A percentile compares a stretch with the other conserved stretches of the same genome.
These are phyloP conservation scores for Cladophialophora yegresii DNA, from an alignment of 2,329 filamentous ascomycete species.

Conservation along the genomic window DNA sequence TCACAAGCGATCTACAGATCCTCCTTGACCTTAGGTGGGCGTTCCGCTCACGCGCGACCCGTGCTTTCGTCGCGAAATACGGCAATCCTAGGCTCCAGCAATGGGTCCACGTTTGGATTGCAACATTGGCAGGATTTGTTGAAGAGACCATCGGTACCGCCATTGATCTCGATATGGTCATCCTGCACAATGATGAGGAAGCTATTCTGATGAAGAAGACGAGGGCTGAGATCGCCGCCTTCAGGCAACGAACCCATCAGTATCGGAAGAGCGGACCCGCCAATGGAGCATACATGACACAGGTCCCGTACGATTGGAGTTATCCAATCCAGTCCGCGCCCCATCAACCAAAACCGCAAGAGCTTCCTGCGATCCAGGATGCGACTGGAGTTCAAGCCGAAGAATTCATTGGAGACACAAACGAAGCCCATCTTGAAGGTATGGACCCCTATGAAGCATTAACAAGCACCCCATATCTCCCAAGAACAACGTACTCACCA, in stretches of 20 bases:
- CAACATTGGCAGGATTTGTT: constrained; percentile 8
- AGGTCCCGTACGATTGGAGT: not conserved
- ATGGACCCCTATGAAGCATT: constrained; percentile 16
- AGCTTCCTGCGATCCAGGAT: not conserved
- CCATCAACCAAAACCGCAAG: not conserved
- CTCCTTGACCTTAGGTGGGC: constrained; percentile 40
- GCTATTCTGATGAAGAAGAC: constrained; percentile 17
- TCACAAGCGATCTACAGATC: constrained; percentile 37
- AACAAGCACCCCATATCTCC: constrained; percentile 17
- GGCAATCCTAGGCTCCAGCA: constrained; percentile 24
- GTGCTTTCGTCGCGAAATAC: constrained; percentile 21
- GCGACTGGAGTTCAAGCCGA: not conserved
- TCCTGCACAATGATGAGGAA: constrained; percentile 18
- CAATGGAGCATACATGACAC: not conserved
- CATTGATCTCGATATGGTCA: constrained; percentile 18
- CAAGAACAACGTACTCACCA: not conserved
- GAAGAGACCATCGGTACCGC: constrained; percentile 5
- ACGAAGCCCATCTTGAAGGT: constrained; percentile 13
- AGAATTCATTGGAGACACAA: not conserved
- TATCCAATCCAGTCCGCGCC: not conserved
- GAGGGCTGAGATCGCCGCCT: constrained; percentile 19
- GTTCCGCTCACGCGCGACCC: constrained; percentile 24
- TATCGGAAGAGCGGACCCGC: not conserved
- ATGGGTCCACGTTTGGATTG: constrained; percentile 29
- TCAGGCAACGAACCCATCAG: constrained; percentile 12